phyloP scores from a whole-genome alignment of 1,284 basidiomycete species.

The Kwoniella shivajii region DNA sequence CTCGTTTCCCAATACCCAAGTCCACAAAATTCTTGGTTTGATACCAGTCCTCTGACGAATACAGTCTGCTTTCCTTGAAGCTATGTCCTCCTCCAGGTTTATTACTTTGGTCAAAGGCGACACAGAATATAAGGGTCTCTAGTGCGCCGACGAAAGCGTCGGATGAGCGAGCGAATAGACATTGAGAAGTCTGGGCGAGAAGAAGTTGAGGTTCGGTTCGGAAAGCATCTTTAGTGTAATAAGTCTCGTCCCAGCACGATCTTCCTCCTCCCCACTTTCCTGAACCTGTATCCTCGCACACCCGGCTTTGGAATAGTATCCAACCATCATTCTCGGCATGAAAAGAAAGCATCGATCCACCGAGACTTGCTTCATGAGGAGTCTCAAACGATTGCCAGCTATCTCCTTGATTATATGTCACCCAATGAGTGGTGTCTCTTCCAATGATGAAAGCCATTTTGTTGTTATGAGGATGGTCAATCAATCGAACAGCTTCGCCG shows the following conservation, averaged over 20 bases:
- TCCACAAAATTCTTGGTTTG: conserved; percentile 66
- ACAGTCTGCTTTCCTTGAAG: conserved; percentile 70
- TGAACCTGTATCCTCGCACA: conserved; percentile 60
- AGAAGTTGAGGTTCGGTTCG: conserved; percentile 63
- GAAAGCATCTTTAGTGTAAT: conserved; percentile 82
- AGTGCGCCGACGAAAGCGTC: conserved; percentile 74
- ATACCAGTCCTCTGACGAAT: conserved; percentile 82
- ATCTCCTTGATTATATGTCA: conserved; percentile 79
- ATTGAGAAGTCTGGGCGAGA: conserved; percentile 69
- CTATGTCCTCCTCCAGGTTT: conserved; percentile 57
- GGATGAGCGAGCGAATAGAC: conserved; percentile 83
- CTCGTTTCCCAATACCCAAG: conserved; percentile 76
- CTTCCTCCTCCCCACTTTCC: conserved; percentile 63
- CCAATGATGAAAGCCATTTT: conserved; percentile 82
- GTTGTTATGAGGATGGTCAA: conserved; percentile 86
- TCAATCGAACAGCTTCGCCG: conserved; percentile 64
- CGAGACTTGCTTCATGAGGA: conserved; percentile 64
- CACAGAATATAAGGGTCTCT: conserved; percentile 77
- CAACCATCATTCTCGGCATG: conserved; percentile 74
- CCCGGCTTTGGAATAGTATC: conserved; percentile 81
- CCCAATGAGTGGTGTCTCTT: conserved; percentile 70
- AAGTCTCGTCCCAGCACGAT: conserved; percentile 82
- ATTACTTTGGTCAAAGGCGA: conserved; percentile 71
- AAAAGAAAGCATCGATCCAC: conserved; percentile 72
- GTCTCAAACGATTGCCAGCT: conserved; percentile 80